Evolutionary conservation across 805 yeast genomes (phyloP).

Genomic region (Tetrapisispora namnaoensis): DNA sequence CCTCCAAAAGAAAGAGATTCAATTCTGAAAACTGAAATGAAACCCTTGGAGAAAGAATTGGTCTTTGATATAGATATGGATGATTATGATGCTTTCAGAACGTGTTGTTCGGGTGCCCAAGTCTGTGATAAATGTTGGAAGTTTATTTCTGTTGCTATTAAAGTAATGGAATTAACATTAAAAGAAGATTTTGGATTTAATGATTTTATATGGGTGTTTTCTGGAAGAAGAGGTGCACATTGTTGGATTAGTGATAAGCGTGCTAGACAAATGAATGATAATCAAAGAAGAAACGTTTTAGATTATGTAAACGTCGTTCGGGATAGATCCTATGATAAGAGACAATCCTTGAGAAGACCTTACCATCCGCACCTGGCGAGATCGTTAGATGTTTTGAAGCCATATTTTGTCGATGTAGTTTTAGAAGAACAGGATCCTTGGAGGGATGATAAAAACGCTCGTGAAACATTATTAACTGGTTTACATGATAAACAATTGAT

Average conservation of each 20-base stretch:
- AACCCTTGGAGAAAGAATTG: slow-evolving; percentile 75
- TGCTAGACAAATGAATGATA: slow-evolving; percentile 67
- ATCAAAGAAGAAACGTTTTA: slow-evolving; percentile 64
- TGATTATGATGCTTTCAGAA: slow-evolving; percentile 87
- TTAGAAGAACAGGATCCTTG: slow-evolving; percentile 84
- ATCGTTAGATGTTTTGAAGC: slow-evolving; percentile 56
- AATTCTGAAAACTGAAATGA: slow-evolving; percentile 65
- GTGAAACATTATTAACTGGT: slow-evolving; percentile 48
- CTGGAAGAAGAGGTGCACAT: slow-evolving; percentile 98
- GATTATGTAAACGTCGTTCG: slow-evolving; percentile 74
- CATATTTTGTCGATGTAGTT: slow-evolving; percentile 54
- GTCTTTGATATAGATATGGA: slow-evolving; percentile 97
- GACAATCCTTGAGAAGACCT: slow-evolving; percentile 58
- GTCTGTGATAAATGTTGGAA: slow-evolving; percentile 91
- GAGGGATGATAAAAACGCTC: slow-evolving; percentile 45
- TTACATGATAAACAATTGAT: slow-evolving; percentile 52
- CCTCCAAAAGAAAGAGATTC: slow-evolving; percentile 82
- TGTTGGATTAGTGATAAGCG: slow-evolving; percentile 91
- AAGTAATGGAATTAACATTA: slow-evolving; percentile 60
- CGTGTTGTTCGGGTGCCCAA: slow-evolving; percentile 80
- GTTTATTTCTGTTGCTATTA: slow-evolving; percentile 76
- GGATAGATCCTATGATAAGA: slow-evolving; percentile 38
- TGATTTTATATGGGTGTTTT: slow-evolving; percentile 86
- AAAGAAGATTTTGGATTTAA: slow-evolving; percentile 83
- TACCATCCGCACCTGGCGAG: slow-evolving; percentile 81